Evolutionary conservation across 2,329 filamentous ascomycete species (phyloP), one percentile per base, ranked within the genome.

Genomic region (Penicillium sp.): DNA sequence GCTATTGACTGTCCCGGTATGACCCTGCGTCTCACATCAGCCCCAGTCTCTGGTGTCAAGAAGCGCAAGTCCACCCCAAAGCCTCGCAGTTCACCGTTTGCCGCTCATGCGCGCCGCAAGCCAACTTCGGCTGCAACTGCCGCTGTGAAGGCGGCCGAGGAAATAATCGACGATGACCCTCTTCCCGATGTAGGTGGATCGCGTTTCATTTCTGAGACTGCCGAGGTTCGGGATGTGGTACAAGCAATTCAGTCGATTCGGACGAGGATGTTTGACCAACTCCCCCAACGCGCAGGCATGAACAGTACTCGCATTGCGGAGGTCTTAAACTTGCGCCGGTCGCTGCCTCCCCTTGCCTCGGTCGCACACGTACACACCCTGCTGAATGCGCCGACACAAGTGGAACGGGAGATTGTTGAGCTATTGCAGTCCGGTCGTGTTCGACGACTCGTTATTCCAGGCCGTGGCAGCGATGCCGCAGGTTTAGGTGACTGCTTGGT

Each of bases 281-380:
- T 89, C 19, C 86, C 87, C 0, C 75, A 75, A 22, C 78, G 80
- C 10, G 80, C 84, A 0, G 86, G 86, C 4, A 87, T 89, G 85
- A 86, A 85, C 69, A 86, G 84, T 61, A 83, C 81, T 8, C 80
- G 84, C 10, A 87, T 87, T 49, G 81, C 85, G 4, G 82, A 87
- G 62, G 81, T 87, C 2, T 73, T 89, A 54, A 86, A 87, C 55
- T 81, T 83, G 61, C 80, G 85, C 13, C 78, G 75, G 52, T 79
- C 76, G 45, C 70, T 89, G 49, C 85, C 87, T 13, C 83, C 84
- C 0, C 79, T 88, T 30, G 84, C 86, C 11, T 86, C 84, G 0
- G 74, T 87, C 49, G 84, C 85, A 19, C 86, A 89, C 73, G 75
- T 89, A 0, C 84, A 88, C 72, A 85, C 85, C 1, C 68, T 89